Percentiles rank a stretch among this genome's conserved stretches.
Conservation (phyloP, 2,329 filamentous ascomycete species). For the Paecilomyces variotii region DNA sequence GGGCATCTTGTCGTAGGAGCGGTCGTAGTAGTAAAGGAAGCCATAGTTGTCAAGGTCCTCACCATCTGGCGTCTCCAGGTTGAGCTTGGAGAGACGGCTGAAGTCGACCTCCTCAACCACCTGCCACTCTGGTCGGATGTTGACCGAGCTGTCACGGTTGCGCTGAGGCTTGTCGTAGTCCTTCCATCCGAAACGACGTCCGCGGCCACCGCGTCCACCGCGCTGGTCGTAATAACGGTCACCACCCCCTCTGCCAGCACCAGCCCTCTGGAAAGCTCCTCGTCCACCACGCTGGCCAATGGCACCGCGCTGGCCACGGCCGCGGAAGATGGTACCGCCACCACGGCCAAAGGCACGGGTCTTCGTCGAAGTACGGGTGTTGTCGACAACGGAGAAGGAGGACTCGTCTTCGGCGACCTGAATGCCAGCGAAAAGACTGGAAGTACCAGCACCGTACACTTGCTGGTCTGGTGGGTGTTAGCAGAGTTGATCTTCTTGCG, state of each 20-base stretch:
- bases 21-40: constrained; percentile 98
- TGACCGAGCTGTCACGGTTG: constrained; percentile 91
- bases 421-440: constrained; percentile 71
- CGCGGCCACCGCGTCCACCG: constrained; percentile 59
- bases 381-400: constrained; percentile 96
- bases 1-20: constrained; percentile 84
- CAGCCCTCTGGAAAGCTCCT: constrained; percentile 64
- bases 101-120: constrained; percentile 98
- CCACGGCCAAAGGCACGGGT: constrained; percentile 73
- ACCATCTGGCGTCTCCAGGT: constrained; percentile 87
- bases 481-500: constrained; percentile 6
- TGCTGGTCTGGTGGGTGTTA: constrained; percentile 64
- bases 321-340: constrained; percentile 82
- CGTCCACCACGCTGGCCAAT: constrained; percentile 60
- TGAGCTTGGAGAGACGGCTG: constrained; percentile 88
- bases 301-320: constrained; percentile 64
- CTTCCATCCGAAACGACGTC: constrained; percentile 93
- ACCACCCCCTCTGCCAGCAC: constrained; percentile 56
- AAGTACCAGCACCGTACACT: constrained; percentile 86
- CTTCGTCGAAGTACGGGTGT: constrained; percentile 78
- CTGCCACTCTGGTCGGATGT: constrained; percentile 91
- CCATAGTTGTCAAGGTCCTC: constrained; percentile 94
- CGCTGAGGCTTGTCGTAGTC: constrained; percentile 97
- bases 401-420: constrained; percentile 92
- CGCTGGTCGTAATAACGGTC: constrained; percentile 62